A percentile compares a stretch with the other conserved stretches of the same genome.
phyloP scores from a whole-genome alignment of 2,329 filamentous ascomycete genomes.

The Chrysoporthe austroafricana region DNA sequence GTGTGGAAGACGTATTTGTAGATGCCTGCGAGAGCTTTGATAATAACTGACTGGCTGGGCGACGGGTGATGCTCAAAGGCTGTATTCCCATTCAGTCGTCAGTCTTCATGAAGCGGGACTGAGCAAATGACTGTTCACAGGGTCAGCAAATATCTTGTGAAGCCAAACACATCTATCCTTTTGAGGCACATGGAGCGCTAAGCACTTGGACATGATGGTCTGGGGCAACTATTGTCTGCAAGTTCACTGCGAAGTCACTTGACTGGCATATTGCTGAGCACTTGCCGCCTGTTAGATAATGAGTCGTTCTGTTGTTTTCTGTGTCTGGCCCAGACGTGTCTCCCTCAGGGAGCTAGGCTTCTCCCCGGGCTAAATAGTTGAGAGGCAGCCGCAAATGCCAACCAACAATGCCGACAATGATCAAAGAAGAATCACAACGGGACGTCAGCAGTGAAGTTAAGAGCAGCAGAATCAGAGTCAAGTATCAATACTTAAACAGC shows the following conservation, averaged over 20 bases:
- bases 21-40: neutral
- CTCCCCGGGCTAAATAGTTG: neutral
- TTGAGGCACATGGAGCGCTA: no score
- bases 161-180: neutral
- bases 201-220: neutral
- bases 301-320: neutral
- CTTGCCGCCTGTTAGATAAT: neutral
- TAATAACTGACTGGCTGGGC: neutral
- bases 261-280: neutral
- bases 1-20: neutral
- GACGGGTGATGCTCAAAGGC: neutral
- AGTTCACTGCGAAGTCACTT: neutral
- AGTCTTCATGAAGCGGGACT: neutral
- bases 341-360: neutral
- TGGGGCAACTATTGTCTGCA: neutral
- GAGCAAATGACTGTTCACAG: neutral
- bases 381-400: neutral
- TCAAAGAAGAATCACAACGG: neutral
- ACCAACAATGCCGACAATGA: neutral
- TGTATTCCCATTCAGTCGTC: no score
- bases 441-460: neutral
- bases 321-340: neutral
- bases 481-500: slow-evolving; percentile 19
- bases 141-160: neutral
- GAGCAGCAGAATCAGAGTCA: slow-evolving; percentile 9